These are phyloP conservation scores for Solanum neorickii DNA, from an alignment of 257 asterid species.

Conservation along the genomic window DNA sequence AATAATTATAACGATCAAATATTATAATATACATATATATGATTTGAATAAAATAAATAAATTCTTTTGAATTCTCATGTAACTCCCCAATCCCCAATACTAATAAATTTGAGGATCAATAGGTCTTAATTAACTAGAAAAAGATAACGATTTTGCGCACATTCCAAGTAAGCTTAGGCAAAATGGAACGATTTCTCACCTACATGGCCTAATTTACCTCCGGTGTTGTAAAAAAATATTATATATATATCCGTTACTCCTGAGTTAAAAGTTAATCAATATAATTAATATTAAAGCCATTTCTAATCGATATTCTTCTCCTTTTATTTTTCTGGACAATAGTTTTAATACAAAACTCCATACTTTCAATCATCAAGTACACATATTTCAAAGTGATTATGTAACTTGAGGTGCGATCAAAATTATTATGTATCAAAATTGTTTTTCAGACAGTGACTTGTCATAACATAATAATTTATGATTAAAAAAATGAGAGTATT, in stretches of 20 bases:
- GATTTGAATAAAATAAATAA: background rate
- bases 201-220: background rate
- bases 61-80: background rate
- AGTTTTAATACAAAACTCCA: background rate
- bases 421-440: too few relatives aligned
- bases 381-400: too few relatives aligned
- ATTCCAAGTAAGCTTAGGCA: background rate
- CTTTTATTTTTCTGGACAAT: background rate
- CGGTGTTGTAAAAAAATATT: too few relatives aligned
- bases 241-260: background rate
- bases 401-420: background rate
- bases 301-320: background rate
- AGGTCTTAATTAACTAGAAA: background rate
- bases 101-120: background rate
- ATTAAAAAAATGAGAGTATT: too few relatives aligned
- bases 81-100: background rate
- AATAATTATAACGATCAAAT: background rate
- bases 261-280: background rate
- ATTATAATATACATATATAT: background rate
- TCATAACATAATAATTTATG: background rate
- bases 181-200: background rate
- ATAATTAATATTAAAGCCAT: background rate
- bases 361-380: too few relatives aligned
- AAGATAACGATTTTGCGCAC: background rate
- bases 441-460: background rate